These are phyloP conservation scores for Brassica hybrid DNA, from an alignment of 441 rosid species.

Conservation along the genomic window DNA sequence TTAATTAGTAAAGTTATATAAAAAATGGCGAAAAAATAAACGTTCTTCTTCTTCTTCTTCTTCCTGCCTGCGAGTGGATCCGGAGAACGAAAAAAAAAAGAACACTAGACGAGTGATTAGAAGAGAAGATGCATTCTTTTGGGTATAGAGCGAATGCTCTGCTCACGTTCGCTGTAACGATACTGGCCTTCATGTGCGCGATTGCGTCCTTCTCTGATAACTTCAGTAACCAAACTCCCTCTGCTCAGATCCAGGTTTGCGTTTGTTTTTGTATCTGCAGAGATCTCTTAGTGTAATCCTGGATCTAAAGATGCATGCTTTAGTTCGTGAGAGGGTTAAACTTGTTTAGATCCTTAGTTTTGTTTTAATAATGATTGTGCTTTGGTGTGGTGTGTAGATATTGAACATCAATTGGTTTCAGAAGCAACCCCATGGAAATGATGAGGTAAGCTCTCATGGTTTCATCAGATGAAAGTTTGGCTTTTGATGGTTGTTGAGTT, in stretches of 20 bases:
- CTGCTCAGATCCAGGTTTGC: constrained; percentile 71
- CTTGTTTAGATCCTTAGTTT: not conserved
- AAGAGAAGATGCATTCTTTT: constrained; percentile 78
- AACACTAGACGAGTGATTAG: not conserved
- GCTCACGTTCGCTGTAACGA: constrained; percentile 46
- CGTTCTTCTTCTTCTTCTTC: constrained; percentile 7
- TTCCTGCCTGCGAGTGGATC: not conserved
- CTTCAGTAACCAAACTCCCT: constrained; percentile 68
- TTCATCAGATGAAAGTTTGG: not conserved
- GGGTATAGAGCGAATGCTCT: constrained; percentile 77
- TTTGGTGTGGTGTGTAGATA: constrained; percentile 51
- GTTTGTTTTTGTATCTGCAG: not conserved
- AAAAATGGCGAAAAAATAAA: not conserved
- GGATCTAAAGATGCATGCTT: constrained; percentile 6
- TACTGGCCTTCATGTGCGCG: constrained; percentile 78
- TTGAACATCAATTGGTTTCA: constrained; percentile 73
- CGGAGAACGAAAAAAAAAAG: not conserved
- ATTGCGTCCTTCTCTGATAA: constrained; percentile 78
- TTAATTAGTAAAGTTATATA: too few species aligned
- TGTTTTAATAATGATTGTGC: not conserved
- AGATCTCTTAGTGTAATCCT: constrained; percentile 1
- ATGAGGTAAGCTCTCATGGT: constrained; percentile 58
- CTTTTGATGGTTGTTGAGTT: not conserved
- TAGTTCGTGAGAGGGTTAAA: not conserved
- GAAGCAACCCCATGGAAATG: constrained; percentile 59